These are phyloP conservation scores for Magnolia sinica DNA, from an alignment of 164 flowering plant species.

Conservation along the genomic window DNA sequence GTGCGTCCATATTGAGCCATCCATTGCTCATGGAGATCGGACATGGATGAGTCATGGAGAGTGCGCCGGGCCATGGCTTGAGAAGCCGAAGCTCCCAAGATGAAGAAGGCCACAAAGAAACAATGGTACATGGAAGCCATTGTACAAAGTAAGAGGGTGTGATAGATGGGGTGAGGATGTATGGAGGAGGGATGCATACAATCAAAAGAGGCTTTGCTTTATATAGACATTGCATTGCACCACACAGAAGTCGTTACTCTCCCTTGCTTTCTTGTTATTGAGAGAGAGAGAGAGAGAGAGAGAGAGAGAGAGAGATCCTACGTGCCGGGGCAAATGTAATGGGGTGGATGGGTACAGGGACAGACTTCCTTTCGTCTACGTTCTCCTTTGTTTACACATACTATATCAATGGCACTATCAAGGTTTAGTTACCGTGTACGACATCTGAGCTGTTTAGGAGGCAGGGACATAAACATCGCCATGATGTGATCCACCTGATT, in stretches of 20 bases:
- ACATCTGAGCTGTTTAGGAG: too few relatives aligned
- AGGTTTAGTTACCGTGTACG: too few relatives aligned
- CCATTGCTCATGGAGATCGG: conserved; percentile 33
- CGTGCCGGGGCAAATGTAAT: too few relatives aligned
- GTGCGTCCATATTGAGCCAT: background rate
- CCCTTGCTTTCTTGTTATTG: background rate
- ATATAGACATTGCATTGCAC: background rate
- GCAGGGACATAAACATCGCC: too few relatives aligned
- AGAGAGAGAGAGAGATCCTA: too few relatives aligned
- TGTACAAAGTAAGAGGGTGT: background rate
- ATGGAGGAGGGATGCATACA: background rate
- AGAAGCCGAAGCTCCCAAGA: conserved; percentile 10
- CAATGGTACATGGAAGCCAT: background rate
- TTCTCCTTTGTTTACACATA: too few relatives aligned
- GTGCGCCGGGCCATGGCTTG: conserved; percentile 22
- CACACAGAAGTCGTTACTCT: background rate
- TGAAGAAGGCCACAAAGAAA: conserved; percentile 5
- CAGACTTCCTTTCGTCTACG: too few relatives aligned
- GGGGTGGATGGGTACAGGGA: too few relatives aligned
- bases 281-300: too few relatives aligned
- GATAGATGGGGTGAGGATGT: background rate
- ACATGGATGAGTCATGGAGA: conserved; percentile 19
- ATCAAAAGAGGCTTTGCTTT: background rate
- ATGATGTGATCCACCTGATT: too few relatives aligned
- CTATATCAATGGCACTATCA: too few relatives aligned